Base-by-base conservation (phyloP, 106 monocot species). In the Iris macrosiphon region DNA sequence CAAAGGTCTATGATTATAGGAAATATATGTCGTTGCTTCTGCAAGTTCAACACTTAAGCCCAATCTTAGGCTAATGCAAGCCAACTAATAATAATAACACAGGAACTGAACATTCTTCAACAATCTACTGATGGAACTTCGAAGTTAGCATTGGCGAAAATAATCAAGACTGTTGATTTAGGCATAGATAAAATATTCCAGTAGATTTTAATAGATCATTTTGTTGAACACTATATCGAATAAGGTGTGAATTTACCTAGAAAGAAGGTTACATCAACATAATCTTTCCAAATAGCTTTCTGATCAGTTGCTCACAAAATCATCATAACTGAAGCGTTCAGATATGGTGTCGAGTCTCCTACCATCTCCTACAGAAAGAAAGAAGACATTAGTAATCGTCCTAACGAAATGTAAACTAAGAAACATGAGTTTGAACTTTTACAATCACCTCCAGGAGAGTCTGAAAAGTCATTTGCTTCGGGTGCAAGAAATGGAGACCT, bases 401-500 rank as follows among this genome's bases (percentile, higher is more conserved):
- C 25, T 18, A 13, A 43, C n/a, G 0, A 35, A 10, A 35, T 35
- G 13, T 7, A 45, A 45, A 18, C 22, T 21, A 55, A 22, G 3
- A 3, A 38, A 33, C 34, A 55, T 22, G 18, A 17, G 29, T 14
- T 13, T 22, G n/a, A 7, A 79, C 82, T 80, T 62, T 72, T 62
- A 52, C 69, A 66, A 35, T 88, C 79, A 44, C 66, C 50, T 31
- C 52, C 68, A 24, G 70, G 69, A 56, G 82, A 85, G 24, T 57
- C 77, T 38, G 73, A 56, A 31, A 89, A 96, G 37, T 69, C 67
- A 66, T 79, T 82, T 67, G 63, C 57, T 35, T 95, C 85, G 29
- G 70, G 31, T 63, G 61, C 73, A 68, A 96, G 82, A 48, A 82
- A 89, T 72, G 85, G 95, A 51, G 95, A 89, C 59, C 79, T 79